Percentiles rank a stretch among this genome's conserved stretches.
phyloP scores from a whole-genome alignment of 2,329 filamentous ascomycete genomes.

The Botryotinia globosa region DNA sequence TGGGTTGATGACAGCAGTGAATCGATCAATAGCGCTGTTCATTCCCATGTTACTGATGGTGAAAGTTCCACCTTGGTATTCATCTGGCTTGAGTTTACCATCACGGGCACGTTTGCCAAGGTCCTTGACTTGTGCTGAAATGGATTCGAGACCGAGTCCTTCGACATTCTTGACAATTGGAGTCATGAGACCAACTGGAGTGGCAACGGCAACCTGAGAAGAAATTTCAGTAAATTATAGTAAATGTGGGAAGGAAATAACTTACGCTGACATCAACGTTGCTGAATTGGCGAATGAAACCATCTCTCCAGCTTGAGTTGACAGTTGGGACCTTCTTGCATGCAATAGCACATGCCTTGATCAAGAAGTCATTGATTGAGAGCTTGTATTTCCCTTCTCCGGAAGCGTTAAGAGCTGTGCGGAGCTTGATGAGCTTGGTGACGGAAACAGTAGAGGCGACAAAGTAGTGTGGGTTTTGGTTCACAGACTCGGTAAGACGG shows the following conservation, averaged over 20 bases:
- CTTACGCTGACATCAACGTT: slow-evolving; percentile 90
- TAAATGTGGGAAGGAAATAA: slow-evolving; percentile 41
- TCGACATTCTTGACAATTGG: slow-evolving; percentile 92
- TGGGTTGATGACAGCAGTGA: slow-evolving; percentile 98
- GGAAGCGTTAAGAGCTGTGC: slow-evolving; percentile 84
- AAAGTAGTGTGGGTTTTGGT: slow-evolving; percentile 98
- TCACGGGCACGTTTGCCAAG: slow-evolving; percentile 94
- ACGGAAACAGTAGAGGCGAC: slow-evolving; percentile 90
- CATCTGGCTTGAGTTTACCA: slow-evolving; percentile 98
- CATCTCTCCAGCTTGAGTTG: slow-evolving; percentile 93
- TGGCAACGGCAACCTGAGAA: slow-evolving; percentile 54
- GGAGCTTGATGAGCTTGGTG: slow-evolving; percentile 92
- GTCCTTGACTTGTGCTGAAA: slow-evolving; percentile 89
- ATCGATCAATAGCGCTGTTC: slow-evolving; percentile 94
- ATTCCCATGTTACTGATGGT: slow-evolving; percentile 99
- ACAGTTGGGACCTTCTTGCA: slow-evolving; percentile 91
- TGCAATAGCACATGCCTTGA: slow-evolving; percentile 90
- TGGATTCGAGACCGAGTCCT: slow-evolving; percentile 79
- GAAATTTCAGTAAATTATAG: slow-evolving; percentile 8
- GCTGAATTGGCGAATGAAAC: slow-evolving; percentile 89
- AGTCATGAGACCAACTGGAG: slow-evolving; percentile 90
- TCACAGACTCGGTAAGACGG: slow-evolving; percentile 83
- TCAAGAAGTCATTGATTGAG: slow-evolving; percentile 98
- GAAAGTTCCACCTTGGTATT: slow-evolving; percentile 98
- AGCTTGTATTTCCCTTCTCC: slow-evolving; percentile 96